These are phyloP conservation scores for Neobulgaria alba DNA, from an alignment of 2,329 filamentous ascomycete genomes.

Conservation along the genomic window DNA sequence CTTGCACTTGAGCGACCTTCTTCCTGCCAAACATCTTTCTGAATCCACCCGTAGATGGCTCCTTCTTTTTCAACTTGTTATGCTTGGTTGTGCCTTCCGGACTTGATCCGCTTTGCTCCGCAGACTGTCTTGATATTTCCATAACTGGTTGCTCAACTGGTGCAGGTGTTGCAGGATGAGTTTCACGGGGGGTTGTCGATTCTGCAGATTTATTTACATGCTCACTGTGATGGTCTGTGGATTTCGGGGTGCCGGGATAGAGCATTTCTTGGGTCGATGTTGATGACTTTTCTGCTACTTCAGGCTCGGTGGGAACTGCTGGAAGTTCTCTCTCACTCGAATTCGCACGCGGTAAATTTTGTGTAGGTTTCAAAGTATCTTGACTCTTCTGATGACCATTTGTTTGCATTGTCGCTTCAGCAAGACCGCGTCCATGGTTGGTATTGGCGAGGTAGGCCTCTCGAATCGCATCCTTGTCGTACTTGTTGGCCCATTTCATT, in stretches of 20 bases:
- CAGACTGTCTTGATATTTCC: slow-evolving; percentile 18
- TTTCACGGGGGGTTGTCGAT: slow-evolving; percentile 17
- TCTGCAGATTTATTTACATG: slow-evolving; percentile 31
- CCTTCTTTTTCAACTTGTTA: slow-evolving; percentile 48
- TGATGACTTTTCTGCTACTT: slow-evolving; percentile 34
- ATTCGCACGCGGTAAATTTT: slow-evolving; percentile 10
- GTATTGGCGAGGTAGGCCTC: slow-evolving; percentile 75
- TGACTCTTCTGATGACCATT: slow-evolving; percentile 29
- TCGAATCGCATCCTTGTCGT: slow-evolving; percentile 81
- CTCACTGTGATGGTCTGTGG: slow-evolving; percentile 6
- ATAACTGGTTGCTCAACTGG: slow-evolving; percentile 16
- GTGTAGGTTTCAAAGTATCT: slow-evolving; percentile 17
- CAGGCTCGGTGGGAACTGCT: slow-evolving; percentile 25
- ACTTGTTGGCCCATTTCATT: slow-evolving; percentile 94
- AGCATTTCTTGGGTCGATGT: slow-evolving; percentile 17
- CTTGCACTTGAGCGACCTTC: slow-evolving; percentile 50
- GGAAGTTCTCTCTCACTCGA: slow-evolving; percentile 22
- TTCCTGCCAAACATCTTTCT: slow-evolving; percentile 57
- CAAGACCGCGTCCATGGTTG: slow-evolving; percentile 59
- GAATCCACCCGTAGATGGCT: slow-evolving; percentile 37
- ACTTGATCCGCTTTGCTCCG: slow-evolving; percentile 28
- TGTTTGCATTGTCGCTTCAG: slow-evolving; percentile 37
- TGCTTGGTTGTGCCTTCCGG: slow-evolving; percentile 37
- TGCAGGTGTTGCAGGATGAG: slow-evolving; percentile 13
- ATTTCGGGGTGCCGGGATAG: slow-evolving; percentile 19